phyloP scores from a whole-genome alignment of 768 basidiomycete species.

The Omphalotus guepiniiformis region DNA sequence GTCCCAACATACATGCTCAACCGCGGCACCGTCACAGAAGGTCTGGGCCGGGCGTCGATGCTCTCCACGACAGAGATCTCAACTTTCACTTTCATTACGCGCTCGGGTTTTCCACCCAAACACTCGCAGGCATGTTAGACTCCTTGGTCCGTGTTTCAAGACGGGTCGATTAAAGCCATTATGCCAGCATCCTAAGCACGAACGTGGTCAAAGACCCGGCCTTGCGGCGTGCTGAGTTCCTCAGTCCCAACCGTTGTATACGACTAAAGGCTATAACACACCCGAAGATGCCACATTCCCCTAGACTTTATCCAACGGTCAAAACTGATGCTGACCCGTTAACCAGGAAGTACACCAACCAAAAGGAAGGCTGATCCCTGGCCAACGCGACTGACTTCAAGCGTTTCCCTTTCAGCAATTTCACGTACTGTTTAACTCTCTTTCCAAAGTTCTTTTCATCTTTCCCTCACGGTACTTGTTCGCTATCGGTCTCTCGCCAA shows the following conservation, averaged over 20 bases:
- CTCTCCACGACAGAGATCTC: slow-evolving; percentile 59
- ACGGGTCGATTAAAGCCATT: slow-evolving; percentile 79
- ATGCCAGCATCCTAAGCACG: slow-evolving; percentile 72
- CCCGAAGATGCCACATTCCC: slow-evolving; percentile 62
- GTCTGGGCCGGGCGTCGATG: slow-evolving; percentile 73
- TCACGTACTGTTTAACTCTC: slow-evolving; percentile 80
- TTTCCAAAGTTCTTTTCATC: slow-evolving; percentile 80
- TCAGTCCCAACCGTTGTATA: slow-evolving; percentile 56
- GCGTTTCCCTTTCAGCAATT: slow-evolving; percentile 77
- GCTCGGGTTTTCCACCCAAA: slow-evolving; percentile 68
- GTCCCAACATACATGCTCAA: slow-evolving; percentile 84
- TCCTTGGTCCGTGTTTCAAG: slow-evolving; percentile 87
- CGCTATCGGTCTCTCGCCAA: slow-evolving; percentile 65
- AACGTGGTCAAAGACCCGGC: slow-evolving; percentile 48
- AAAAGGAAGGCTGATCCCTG: slow-evolving; percentile 50
- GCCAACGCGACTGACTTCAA: slow-evolving; percentile 64
- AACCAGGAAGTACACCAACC: slow-evolving; percentile 49
- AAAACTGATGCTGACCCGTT: slow-evolving; percentile 70
- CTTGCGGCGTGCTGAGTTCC: slow-evolving; percentile 57
- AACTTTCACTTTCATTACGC: slow-evolving; percentile 73
- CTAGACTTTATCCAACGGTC: slow-evolving; percentile 50
- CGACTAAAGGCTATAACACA: slow-evolving; percentile 62
- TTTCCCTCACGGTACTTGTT: slow-evolving; percentile 83
- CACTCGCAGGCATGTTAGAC: slow-evolving; percentile 81
- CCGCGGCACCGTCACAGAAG: slow-evolving; percentile 71